These are phyloP conservation scores for Sesbania bispinosa DNA, from an alignment of 306 rosid species.

Conservation along the genomic window DNA sequence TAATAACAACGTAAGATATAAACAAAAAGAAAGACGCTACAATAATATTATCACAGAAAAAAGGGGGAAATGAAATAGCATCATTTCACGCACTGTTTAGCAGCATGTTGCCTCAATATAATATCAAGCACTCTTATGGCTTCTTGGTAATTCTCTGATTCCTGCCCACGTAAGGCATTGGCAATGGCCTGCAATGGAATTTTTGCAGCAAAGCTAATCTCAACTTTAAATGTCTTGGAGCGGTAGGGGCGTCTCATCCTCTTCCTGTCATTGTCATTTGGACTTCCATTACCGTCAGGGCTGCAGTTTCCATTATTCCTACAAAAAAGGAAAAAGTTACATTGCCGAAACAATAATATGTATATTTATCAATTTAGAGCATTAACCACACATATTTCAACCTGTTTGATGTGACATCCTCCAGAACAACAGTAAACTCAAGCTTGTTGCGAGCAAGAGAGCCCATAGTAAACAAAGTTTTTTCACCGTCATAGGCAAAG, in stretches of 20 bases:
- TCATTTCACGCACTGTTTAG: slow-evolving; percentile 65
- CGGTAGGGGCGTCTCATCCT: slow-evolving; percentile 60
- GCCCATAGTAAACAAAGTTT: slow-evolving; percentile 84
- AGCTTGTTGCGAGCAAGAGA: slow-evolving; percentile 79
- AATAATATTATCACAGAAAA: background rate
- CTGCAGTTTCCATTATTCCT: slow-evolving; percentile 67
- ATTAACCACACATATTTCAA: slow-evolving; percentile 14
- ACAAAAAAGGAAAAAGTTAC: background rate
- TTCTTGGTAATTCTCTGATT: slow-evolving; percentile 77
- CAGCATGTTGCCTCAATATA: slow-evolving; percentile 84
- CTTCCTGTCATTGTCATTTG: slow-evolving; percentile 65
- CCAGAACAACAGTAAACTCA: slow-evolving; percentile 78
- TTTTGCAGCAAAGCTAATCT: slow-evolving; percentile 76
- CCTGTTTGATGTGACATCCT: slow-evolving; percentile 65
- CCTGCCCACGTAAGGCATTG: slow-evolving; percentile 79
- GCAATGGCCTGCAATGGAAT: slow-evolving; percentile 81
- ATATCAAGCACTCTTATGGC: slow-evolving; percentile 88
- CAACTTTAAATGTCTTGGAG: slow-evolving; percentile 68
- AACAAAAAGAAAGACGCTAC: background rate
- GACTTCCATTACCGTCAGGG: slow-evolving; percentile 55
- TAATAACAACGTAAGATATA: background rate
- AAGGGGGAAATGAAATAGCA: background rate
- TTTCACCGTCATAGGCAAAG: slow-evolving; percentile 92
- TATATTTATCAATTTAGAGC: background rate
- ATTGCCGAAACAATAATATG: background rate